Percentiles rank a stretch among this genome's conserved stretches.
Conservation (phyloP, 2,329 filamentous ascomycete species). For the Ustulina deusta region DNA sequence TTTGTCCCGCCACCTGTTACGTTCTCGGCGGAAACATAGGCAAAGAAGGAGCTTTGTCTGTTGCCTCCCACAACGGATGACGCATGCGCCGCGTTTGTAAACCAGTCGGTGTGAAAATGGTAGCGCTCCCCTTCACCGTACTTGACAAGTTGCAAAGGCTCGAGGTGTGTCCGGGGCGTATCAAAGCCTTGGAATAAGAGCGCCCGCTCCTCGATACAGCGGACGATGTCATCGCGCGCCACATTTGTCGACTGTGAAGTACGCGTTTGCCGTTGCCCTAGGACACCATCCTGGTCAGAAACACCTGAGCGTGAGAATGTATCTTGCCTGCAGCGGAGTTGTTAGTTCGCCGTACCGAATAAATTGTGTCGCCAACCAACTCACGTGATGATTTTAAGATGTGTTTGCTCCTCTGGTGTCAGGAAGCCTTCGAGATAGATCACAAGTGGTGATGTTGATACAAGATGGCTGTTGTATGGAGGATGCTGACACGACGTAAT, state of each 20-base stretch:
- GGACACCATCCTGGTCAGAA: constrained; percentile 51
- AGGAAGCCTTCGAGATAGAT: constrained; percentile 56
- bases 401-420: constrained; percentile 51
- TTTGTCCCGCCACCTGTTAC: constrained; percentile 62
- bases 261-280: constrained; percentile 55
- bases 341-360: constrained; percentile 23
- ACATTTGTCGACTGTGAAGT: constrained; percentile 61
- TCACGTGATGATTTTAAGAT: constrained; percentile 53
- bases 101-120: constrained; percentile 66
- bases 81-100: constrained; percentile 56
- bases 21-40: constrained; percentile 58
- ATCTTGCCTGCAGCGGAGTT: constrained; percentile 50
- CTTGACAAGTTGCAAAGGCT: constrained; percentile 62
- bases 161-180: constrained; percentile 54
- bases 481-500: constrained; percentile 50
- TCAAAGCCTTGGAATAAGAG: constrained; percentile 60
- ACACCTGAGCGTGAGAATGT: constrained; percentile 60
- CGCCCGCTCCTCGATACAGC: constrained; percentile 62
- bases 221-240: constrained; percentile 57
- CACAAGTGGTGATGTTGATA: constrained; percentile 55
- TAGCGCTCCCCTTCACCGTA: constrained; percentile 60
- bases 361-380: constrained; percentile 25
- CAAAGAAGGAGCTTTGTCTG: constrained; percentile 61
- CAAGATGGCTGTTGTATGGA: constrained; percentile 50
- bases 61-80: constrained; percentile 58